phyloP scores from a whole-genome alignment of 2,329 filamentous ascomycete species.

The Leptographium galeiforme region DNA sequence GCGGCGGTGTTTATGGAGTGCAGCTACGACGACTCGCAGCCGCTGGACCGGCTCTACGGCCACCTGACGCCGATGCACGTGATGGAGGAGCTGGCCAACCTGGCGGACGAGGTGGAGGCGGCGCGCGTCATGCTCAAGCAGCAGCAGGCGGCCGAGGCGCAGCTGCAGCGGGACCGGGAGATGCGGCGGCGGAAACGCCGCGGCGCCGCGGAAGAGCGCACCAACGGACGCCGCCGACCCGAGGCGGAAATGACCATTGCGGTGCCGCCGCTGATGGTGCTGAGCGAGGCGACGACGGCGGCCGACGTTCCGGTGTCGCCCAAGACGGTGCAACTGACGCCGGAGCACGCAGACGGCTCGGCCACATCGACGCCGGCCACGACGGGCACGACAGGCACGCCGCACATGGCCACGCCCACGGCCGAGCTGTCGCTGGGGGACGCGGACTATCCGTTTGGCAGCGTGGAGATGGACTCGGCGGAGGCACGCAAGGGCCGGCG shows the following conservation, averaged over 20 bases:
- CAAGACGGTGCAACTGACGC: slow-evolving; percentile 25
- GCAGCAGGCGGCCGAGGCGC: slow-evolving; percentile 2
- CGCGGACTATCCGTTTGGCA: not conserved
- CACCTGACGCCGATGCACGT: slow-evolving; percentile 78
- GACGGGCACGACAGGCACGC: slow-evolving; percentile 16
- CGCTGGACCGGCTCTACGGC: slow-evolving; percentile 69
- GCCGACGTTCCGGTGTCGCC: slow-evolving; percentile 38
- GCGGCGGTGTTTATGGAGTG: slow-evolving; percentile 89
- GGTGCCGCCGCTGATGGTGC: not conserved
- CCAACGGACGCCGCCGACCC: no score
- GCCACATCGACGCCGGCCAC: not conserved
- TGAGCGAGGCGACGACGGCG: not conserved
- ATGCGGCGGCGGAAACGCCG: slow-evolving; percentile 55
- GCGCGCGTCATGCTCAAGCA: slow-evolving; percentile 21
- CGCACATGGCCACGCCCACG: slow-evolving; percentile 33
- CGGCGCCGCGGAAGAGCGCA: slow-evolving; percentile 19
- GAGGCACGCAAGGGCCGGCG: not conserved
- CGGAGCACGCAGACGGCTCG: slow-evolving; percentile 4
- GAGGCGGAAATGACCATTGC: not conserved
- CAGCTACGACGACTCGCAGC: slow-evolving; percentile 73
- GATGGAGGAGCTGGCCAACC: slow-evolving; percentile 58
- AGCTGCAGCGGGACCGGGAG: slow-evolving; percentile 15
- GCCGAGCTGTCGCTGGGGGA: slow-evolving; percentile 22
- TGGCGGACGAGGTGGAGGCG: slow-evolving; percentile 59
- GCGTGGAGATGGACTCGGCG: slow-evolving; percentile 2